phyloP scores from a whole-genome alignment of 345 rosid genomes.

The Linum lewisii region DNA sequence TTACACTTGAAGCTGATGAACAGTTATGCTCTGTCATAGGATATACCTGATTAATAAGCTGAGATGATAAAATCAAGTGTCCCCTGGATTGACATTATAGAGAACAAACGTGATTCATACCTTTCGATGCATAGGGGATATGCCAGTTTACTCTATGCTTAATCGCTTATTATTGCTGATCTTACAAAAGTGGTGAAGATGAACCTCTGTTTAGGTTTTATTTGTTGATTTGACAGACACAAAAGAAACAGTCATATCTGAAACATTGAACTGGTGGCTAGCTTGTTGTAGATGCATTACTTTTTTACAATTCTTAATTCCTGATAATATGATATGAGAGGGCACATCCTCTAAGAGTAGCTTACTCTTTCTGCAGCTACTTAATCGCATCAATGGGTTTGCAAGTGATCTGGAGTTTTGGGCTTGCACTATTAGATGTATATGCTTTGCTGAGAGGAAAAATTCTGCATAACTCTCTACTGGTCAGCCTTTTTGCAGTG shows the following conservation, averaged over 20 bases:
- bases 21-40: not conserved
- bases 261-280: not conserved
- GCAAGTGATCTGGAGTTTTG: constrained; percentile 75
- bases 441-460: constrained; percentile 50
- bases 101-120: not conserved
- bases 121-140: not conserved
- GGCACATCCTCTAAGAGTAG: not conserved
- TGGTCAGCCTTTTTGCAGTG: constrained; percentile 71
- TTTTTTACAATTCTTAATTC: not conserved
- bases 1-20: not conserved
- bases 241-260: not conserved
- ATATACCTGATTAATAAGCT: too few species aligned
- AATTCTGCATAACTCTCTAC: constrained; percentile 36
- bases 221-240: not conserved
- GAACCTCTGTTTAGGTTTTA: not conserved
- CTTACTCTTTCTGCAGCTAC: constrained; percentile 40
- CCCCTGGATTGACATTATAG: not conserved
- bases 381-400: constrained; percentile 85
- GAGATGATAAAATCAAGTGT: too few species aligned
- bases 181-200: not conserved
- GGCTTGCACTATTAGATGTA: constrained; percentile 55
- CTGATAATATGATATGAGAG: not conserved
- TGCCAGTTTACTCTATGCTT: too few species aligned
- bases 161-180: too few species aligned
- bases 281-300: not conserved